Percentiles rank a stretch among this genome's conserved stretches.
Evolutionary conservation across 2,329 filamentous ascomycete species (phyloP).

Genomic region (Lecanicillium sp.): DNA sequence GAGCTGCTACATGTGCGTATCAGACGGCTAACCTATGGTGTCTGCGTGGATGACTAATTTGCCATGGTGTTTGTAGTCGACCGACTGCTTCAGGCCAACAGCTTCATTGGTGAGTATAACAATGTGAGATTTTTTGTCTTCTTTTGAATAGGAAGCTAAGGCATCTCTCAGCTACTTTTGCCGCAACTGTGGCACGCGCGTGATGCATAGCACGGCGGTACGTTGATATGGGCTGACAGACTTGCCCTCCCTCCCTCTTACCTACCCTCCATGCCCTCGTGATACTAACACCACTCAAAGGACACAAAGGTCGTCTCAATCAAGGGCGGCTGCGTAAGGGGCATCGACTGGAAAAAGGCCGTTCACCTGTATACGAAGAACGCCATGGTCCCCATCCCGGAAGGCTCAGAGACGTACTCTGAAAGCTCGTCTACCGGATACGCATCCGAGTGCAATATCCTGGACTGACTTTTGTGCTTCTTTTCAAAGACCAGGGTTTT

Average conservation of each 20-base stretch:
- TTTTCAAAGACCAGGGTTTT: no score
- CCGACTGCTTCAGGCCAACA: slow-evolving; percentile 48
- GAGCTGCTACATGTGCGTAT: slow-evolving; percentile 49
- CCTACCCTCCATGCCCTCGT: not conserved
- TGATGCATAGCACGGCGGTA: slow-evolving; percentile 55
- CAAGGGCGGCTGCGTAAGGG: slow-evolving; percentile 60
- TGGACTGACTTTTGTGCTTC: slow-evolving; percentile 29
- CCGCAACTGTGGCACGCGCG: slow-evolving; percentile 54
- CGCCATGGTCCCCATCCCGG: slow-evolving; percentile 62
- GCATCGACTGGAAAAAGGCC: slow-evolving; percentile 51
- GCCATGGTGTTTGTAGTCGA: slow-evolving; percentile 36
- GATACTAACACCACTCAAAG: slow-evolving; percentile 21
- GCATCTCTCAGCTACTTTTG: slow-evolving; percentile 51
- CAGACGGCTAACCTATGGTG: no score
- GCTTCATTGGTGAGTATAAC: slow-evolving; percentile 51
- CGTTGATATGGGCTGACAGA: no score
- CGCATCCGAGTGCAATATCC: slow-evolving; percentile 32
- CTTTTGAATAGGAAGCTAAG: not conserved
- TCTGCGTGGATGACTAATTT: not conserved
- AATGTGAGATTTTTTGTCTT: no score
- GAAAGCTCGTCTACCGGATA: slow-evolving; percentile 44
- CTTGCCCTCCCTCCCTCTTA: not conserved
- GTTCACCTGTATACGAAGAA: slow-evolving; percentile 62
- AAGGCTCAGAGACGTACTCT: slow-evolving; percentile 49
- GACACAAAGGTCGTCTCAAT: slow-evolving; percentile 54